Conservation (phyloP, 805 yeast genomes). For the Zygosaccharomyces lentus region DNA sequence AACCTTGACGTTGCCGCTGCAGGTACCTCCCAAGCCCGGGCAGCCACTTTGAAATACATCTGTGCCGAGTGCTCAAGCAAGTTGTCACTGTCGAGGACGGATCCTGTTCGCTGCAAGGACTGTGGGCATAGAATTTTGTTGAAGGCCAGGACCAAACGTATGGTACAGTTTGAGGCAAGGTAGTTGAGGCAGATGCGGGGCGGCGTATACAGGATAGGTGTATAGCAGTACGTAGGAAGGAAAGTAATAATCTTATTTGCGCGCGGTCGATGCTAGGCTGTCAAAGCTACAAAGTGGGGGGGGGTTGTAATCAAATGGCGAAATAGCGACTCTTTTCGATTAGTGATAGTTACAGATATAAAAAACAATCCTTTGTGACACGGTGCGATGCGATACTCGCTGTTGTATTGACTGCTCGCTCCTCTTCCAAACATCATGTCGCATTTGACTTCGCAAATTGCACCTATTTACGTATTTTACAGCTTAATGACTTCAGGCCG, state of each 20-base stretch:
- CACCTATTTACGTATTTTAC: too few species aligned
- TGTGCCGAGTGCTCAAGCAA: conserved; percentile 96
- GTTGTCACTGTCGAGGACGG: conserved; percentile 82
- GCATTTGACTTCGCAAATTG: too few species aligned
- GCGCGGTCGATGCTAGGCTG: too few species aligned
- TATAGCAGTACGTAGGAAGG: background rate
- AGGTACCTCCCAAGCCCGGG: conserved; percentile 61
- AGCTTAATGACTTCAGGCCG: too few species aligned
- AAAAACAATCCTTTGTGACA: too few species aligned
- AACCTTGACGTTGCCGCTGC: conserved; percentile 84
- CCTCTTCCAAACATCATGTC: too few species aligned
- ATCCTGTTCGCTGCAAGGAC: conserved; percentile 96
- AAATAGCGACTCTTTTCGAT: too few species aligned
- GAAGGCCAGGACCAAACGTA: conserved; percentile 95
- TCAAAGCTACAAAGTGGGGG: too few species aligned
- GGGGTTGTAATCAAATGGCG: too few species aligned
- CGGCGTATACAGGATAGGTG: background rate
- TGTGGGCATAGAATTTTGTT: conserved; percentile 97
- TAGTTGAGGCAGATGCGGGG: conserved; percentile 27
- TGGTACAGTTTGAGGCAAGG: conserved; percentile 86
- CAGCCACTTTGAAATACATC: conserved; percentile 84
- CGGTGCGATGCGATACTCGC: too few species aligned
- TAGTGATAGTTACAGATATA: too few species aligned
- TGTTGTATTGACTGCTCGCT: too few species aligned
- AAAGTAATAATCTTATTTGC: background rate